These are phyloP conservation scores for Capsicum pubescens DNA, from an alignment of 257 asterid species.

Conservation along the genomic window DNA sequence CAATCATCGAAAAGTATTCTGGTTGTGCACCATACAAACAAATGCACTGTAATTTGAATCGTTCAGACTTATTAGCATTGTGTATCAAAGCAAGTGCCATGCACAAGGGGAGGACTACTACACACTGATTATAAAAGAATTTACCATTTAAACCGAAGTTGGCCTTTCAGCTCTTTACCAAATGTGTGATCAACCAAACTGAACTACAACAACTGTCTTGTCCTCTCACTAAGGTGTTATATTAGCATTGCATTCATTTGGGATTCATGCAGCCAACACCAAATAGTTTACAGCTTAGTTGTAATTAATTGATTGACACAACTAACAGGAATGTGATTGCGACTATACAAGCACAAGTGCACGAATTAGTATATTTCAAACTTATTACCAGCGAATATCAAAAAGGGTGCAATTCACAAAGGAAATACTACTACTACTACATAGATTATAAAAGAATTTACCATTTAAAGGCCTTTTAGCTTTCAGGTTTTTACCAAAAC, in stretches of 20 bases:
- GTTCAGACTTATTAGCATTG: neutral
- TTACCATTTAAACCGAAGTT: neutral
- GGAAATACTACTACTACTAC: too few species aligned
- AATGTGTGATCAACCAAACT: neutral
- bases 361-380: too few species aligned
- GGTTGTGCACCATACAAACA: neutral
- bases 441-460: too few species aligned
- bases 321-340: neutral
- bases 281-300: neutral
- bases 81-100: neutral
- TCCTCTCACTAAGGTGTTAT: neutral
- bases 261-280: neutral
- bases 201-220: neutral
- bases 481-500: too few species aligned
- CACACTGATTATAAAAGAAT: neutral
- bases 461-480: too few species aligned
- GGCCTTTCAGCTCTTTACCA: neutral
- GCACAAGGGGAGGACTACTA: neutral
- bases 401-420: too few species aligned
- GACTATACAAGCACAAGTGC: neutral
- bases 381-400: too few species aligned
- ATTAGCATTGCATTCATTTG: neutral
- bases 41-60: neutral
- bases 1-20: neutral
- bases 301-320: neutral